Base-by-base conservation (phyloP, 2,329 filamentous ascomycete species). In the Phaeosphaeria sp. region DNA sequence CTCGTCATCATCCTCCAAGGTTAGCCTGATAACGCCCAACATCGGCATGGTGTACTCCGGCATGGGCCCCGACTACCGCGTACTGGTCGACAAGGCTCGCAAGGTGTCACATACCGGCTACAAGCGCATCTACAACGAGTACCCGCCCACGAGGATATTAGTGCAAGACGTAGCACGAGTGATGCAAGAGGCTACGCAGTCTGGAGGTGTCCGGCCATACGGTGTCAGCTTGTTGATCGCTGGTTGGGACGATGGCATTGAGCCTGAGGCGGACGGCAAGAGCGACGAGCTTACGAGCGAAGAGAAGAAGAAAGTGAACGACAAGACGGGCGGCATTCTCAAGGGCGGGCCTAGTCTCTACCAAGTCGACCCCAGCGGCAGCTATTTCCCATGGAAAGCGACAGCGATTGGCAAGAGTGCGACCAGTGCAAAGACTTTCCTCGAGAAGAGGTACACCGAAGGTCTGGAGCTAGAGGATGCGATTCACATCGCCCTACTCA, bases 91-190 rank as follows among this genome's bases (percentile, higher is more conserved):
- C 84, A 94, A 93, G 80, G 95, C 95, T 70, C 93, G 95, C 77
- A 99, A 98, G 82, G 95, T 97, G 68, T 97, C 93, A 55, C 95
- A 99, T 83, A 96, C 95, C 48, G 90, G 89, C 79, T 99, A 99
- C 89, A 99, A 99, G 88, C 92, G 95, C 80, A 93, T 99, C 83
- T 99, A 99, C 85, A 99, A 99, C 82, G 95, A 99, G 83, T 99
- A 99, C 83, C 95, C 95, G n/a, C 95, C 95, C 6, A 99, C 95
- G 56, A 89, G 95, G 79, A 99, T 99, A 90, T 87, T 99, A 82
- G 95, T 99, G 56, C 95, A 99, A 81, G 95, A 99, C 74, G 93
- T 99, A 56, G 95, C 95, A 59, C 88, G 93, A 65, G 94, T 98
- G 67, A 97, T 99, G 90, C 95, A 99, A 82, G 95, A 99, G 82